These are phyloP conservation scores for Talaromyces ruber DNA, from an alignment of 495 filamentous ascomycete species.

Conservation along the genomic window DNA sequence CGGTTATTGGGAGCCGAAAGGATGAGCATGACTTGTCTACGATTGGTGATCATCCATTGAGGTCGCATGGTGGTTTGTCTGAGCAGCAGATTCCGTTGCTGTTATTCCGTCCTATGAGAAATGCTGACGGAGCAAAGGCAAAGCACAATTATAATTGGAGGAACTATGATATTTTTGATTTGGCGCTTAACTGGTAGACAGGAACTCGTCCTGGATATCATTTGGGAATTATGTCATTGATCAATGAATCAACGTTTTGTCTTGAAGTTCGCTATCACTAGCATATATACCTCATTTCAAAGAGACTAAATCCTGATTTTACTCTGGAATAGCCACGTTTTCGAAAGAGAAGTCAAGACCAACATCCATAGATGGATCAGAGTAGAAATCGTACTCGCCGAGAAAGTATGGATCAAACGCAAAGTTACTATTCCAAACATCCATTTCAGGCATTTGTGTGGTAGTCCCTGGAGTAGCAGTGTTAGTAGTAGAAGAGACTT, in stretches of 20 bases:
- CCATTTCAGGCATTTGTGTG: not conserved
- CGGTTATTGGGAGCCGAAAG: conserved; percentile 15
- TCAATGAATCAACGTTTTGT: not conserved
- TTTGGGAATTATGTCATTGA: not conserved
- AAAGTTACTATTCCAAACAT: not conserved
- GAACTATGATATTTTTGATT: conserved; percentile 19
- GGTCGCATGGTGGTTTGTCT: conserved; percentile 20
- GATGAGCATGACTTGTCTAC: conserved; percentile 16
- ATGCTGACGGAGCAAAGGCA: not conserved
- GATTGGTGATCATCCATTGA: conserved; percentile 12
- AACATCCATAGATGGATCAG: not conserved
- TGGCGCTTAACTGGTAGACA: conserved; percentile 14
- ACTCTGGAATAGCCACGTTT: not conserved
- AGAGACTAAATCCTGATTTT: not conserved
- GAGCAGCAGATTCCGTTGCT: conserved; percentile 16
- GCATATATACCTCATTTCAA: not conserved
- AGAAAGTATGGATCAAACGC: not conserved
- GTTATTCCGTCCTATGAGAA: conserved; percentile 8
- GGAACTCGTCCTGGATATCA: not conserved
- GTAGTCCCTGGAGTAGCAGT: not conserved
- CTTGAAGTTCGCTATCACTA: not conserved
- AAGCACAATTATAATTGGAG: conserved; percentile 9
- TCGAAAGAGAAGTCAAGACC: not conserved
- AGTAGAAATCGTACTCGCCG: not conserved
- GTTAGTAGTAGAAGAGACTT: not conserved